Evolutionary conservation across 2,329 filamentous ascomycete species (phyloP), one percentile per base, ranked within the genome.

Genomic region (Fusarium neocosmosporiellum): DNA sequence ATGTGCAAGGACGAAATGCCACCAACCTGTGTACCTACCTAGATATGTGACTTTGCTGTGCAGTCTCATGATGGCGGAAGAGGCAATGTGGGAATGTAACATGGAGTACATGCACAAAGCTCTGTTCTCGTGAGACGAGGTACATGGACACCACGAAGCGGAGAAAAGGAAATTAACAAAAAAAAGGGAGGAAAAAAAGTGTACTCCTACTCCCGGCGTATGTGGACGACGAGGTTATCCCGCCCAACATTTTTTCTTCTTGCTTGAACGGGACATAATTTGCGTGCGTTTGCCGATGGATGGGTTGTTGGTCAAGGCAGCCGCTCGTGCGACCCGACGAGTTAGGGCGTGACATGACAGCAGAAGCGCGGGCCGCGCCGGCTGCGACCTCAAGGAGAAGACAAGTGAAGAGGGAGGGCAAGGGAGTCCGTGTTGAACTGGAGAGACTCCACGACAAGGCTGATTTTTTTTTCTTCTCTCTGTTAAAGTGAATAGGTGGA

Each of bases 281-380:
- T 50, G 24, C 46, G 10, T 50, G 20, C 22, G 43, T 48, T 48
- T 29, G 46, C 43, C 16, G 13, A 14, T 13, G 16, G 9, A 7
- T 27, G 16, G 9, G 24, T 29, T 50, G 46, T 50, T 50, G 46
- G 46, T 31, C 46, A 50, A 16, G 27, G 14, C 57, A 43, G 27
- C 41, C 31, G 41, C 39, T 60, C 58, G 37, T 60, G 58, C 29
- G 29, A 60, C 58, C 39, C 24, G 37, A 48, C 58, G 58, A 48
- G 58, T 60, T 43, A 60, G 58, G 31, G 34, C 16, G 24, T 60
- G 58, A 48, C 58, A 48, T 60, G 58, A 22, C 57, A 59, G 57
- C 57, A 46, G 55, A 24, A 59, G 29, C 34, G 57, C 57, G 29
- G 41, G 58, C 58, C 55, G 55, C 55, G 20, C 33, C 36, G 36